Evolutionary conservation across 2,329 filamentous ascomycete species (phyloP), one percentile per base, ranked within the genome.

Genomic region (Macrophomina tecta): DNA sequence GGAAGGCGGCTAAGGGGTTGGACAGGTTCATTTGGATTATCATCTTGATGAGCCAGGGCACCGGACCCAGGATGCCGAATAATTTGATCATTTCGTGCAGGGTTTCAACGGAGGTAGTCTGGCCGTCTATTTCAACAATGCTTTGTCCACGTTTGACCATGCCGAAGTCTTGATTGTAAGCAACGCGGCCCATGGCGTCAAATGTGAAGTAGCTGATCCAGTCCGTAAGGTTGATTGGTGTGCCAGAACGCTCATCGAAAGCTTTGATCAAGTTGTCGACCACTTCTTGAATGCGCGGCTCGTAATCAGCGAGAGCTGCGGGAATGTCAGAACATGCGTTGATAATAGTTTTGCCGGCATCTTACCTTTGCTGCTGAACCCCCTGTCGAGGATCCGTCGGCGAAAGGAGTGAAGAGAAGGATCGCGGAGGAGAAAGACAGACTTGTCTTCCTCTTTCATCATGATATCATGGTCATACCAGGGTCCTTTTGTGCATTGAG

Each of bases 131-230:
- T 76, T 0, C 75, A 68, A 65, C 77, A 70, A 23, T 74, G 28
- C 62, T 70, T 36, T 62, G 58, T 1, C 69, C 74, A 6, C 42
- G 68, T 16, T 70, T 69, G 16, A 80, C 70, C 75, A 81, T 80
- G 32, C 73, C 73, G 70, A 83, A 81, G 45, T 77, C 73, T 62
- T 80, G 77, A 28, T 74, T 80, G 65, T 81, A 80, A 7, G 75
- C 77, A 18, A 83, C 70, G 64, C 83, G 82, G 6, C 81, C 81
- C 79, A 86, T 84, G 28, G 84, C 77, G 68, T 85, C 83, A 66
- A 85, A 81, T 58, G 79, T 78, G 67, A 83, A 78, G 69, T 77
- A 83, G 61, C 79, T 74, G 36, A 75, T 65, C 76, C 75, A 77
- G 51, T 75, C 69, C 3, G 74, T 76, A 16, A 76, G 72, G 11